Percentiles rank a stretch among this genome's conserved stretches.
Conservation (phyloP, 73 alveolate genomes). For the Paramecium sexaurelia region DNA sequence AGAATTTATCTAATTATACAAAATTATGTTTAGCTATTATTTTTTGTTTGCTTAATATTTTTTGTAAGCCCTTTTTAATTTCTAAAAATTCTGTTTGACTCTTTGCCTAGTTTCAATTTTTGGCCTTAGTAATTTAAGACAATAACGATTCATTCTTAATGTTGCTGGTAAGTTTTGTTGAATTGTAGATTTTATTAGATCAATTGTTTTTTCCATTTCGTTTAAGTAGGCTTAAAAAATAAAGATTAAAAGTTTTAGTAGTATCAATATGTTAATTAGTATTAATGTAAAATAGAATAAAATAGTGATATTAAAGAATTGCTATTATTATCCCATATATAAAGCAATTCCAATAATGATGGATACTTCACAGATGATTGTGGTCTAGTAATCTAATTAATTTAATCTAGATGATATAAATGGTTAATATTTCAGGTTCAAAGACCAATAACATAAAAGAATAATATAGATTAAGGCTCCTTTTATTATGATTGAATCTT, state of each 20-base stretch:
- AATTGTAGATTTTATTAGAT: not conserved
- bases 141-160: not conserved
- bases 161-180: not conserved
- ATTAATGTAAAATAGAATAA: not conserved
- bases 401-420: not conserved
- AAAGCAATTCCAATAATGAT: not conserved
- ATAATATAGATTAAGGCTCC: not conserved
- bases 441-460: not conserved
- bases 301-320: not conserved
- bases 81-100: not conserved
- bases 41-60: not conserved
- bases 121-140: not conserved
- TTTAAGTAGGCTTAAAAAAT: not conserved
- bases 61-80: not conserved
- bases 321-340: not conserved
- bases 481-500: conserved; percentile 1
- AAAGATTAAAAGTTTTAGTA: not conserved
- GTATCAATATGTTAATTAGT: not conserved
- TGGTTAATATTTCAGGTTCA: not conserved
- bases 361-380: not conserved
- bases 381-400: not conserved
- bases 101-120: not conserved
- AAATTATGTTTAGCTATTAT: not conserved
- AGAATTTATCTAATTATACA: not conserved
- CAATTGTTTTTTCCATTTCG: not conserved